Conservation (phyloP, 2,329 filamentous ascomycete genomes). For the Endoconidiophora laricicola region DNA sequence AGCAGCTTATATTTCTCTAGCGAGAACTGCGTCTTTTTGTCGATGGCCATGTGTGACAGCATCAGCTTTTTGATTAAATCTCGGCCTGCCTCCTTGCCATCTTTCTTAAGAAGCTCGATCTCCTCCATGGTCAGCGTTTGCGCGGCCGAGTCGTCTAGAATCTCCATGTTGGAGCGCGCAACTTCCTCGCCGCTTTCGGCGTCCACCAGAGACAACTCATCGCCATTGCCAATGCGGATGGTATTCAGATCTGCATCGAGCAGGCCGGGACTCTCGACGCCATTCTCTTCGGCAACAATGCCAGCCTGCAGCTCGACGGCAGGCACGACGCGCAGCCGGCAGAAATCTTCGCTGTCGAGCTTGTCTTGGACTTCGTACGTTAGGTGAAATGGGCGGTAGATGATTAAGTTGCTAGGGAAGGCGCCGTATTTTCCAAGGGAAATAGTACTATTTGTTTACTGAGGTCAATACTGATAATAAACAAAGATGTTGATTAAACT, state of each 20-base stretch:
- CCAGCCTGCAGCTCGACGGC: conserved; percentile 73
- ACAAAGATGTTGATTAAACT: conserved; percentile 12
- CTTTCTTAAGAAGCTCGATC: conserved; percentile 57
- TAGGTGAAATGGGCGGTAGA: conserved; percentile 79
- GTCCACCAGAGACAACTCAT: conserved; percentile 27
- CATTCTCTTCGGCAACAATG: conserved; percentile 35
- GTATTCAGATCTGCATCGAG: conserved; percentile 28
- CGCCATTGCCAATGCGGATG: conserved; percentile 22
- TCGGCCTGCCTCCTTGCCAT: conserved; percentile 62
- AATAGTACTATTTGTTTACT: conserved; percentile 44
- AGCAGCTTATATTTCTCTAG: conserved; percentile 90
- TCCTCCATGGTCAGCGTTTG: conserved; percentile 65
- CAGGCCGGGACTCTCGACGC: conserved; percentile 28
- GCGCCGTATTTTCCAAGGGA: conserved; percentile 84
- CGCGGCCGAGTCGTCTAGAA: conserved; percentile 43
- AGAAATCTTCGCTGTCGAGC: conserved; percentile 44
- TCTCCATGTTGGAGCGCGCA: conserved; percentile 40
- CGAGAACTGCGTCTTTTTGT: conserved; percentile 88
- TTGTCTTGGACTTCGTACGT: conserved; percentile 80
- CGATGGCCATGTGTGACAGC: conserved; percentile 71
- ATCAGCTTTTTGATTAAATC: conserved; percentile 89
- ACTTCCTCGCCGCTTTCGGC: conserved; percentile 27
- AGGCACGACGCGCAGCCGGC: conserved; percentile 60
- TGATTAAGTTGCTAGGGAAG: conserved; percentile 75
- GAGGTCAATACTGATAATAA: conserved; percentile 4